phyloP scores from a whole-genome alignment of 2,329 filamentous ascomycete genomes.

The Fusarium annulatum region DNA sequence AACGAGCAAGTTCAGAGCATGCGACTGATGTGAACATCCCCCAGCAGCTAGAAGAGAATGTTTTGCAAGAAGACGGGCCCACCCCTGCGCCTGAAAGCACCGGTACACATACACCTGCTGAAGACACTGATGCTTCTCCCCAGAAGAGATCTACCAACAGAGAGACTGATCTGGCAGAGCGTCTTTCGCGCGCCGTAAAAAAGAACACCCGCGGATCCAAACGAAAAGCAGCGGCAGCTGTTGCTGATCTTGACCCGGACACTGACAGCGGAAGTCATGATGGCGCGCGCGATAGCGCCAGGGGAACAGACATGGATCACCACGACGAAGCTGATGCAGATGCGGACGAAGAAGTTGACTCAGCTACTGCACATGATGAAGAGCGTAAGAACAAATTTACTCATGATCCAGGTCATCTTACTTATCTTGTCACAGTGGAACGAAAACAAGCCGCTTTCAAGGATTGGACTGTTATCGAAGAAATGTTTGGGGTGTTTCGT shows the following conservation, averaged over 20 bases:
- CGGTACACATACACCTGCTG: constrained; percentile 56
- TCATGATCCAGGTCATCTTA: constrained; percentile 17
- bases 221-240: constrained; percentile 48
- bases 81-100: constrained; percentile 50
- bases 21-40: constrained; percentile 52
- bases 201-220: constrained; percentile 57
- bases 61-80: constrained; percentile 52
- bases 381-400: constrained; percentile 59
- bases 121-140: constrained; percentile 56
- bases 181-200: constrained; percentile 50
- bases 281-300: constrained; percentile 50
- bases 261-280: constrained; percentile 49
- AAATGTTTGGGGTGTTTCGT: constrained; percentile 87
- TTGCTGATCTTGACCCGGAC: constrained; percentile 47
- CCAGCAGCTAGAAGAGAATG: constrained; percentile 44
- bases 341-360: constrained; percentile 69
- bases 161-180: constrained; percentile 49
- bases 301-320: constrained; percentile 55
- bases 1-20: constrained; percentile 63
- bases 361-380: constrained; percentile 71
- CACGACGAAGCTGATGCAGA: constrained; percentile 67
- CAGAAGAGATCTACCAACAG: constrained; percentile 43
- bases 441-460: constrained; percentile 84
- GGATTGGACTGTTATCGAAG: constrained; percentile 82
- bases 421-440: constrained; percentile 65